phyloP scores from a whole-genome alignment of 768 basidiomycete genomes.

The Omphalotus guepiniiformis region DNA sequence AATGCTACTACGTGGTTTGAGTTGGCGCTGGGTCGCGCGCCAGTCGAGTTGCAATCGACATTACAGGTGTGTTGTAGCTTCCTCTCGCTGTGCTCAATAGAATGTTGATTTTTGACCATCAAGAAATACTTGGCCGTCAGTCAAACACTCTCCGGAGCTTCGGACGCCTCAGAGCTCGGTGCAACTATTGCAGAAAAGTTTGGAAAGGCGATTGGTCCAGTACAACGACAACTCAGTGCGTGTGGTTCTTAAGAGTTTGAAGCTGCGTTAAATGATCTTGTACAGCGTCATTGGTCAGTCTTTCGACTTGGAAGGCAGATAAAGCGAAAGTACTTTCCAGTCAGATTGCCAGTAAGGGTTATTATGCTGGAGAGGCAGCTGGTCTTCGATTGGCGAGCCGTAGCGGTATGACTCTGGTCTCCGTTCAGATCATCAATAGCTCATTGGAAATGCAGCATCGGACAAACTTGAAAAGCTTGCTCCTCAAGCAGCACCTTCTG shows the following conservation, averaged over 20 bases:
- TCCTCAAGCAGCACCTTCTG: conserved; percentile 52
- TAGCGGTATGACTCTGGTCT: conserved; percentile 43
- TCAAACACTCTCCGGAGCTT: conserved; percentile 58
- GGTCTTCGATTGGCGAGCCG: conserved; percentile 70
- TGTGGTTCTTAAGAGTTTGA: neutral
- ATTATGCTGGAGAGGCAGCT: conserved; percentile 82
- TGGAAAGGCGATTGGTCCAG: conserved; percentile 74
- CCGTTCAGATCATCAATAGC: neutral
- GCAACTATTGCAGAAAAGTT: conserved; percentile 86
- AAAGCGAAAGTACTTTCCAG: conserved; percentile 76
- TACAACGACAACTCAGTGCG: conserved; percentile 73
- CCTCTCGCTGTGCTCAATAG: conserved; percentile 1
- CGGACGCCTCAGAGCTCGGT: conserved; percentile 80
- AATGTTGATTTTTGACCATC: conserved; percentile 3
- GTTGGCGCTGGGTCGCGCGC: conserved; percentile 80
- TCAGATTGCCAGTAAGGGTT: conserved; percentile 88
- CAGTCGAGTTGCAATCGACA: conserved; percentile 88
- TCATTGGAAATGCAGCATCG: conserved; percentile 35
- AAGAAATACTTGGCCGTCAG: conserved; percentile 88
- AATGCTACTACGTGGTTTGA: conserved; percentile 84
- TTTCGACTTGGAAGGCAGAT: conserved; percentile 56
- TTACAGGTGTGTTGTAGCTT: conserved; percentile 61
- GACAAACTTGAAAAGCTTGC: conserved; percentile 59
- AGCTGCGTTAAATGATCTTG: conserved; percentile 34
- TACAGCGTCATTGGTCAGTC: conserved; percentile 48